Base-by-base conservation (phyloP, 176 grass and related monocot species). In the Musa beccarii region DNA sequence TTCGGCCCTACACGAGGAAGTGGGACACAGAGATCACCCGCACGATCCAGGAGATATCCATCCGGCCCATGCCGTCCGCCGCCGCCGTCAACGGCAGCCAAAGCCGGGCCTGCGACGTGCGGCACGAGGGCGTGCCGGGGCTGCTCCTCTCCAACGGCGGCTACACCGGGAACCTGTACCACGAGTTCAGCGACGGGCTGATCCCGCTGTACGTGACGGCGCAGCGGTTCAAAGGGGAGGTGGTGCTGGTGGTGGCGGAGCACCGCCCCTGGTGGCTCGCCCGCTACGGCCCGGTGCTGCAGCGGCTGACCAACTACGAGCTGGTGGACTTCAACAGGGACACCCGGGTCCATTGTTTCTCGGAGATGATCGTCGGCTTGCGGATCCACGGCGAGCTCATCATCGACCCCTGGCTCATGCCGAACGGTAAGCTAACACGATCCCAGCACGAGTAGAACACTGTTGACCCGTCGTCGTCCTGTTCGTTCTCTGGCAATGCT, bases 121-220 rank as follows among this genome's bases (percentile, higher is more conserved):
- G 85, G 51, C 81, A 89, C 89, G 77, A 71, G 51, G 82, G 84
- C 1, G 91, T 91, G 15, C 83, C 96, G 0, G 96, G 84, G 3
- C 87, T 99, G 64, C 90, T 99, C 57, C 92, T 99, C 85, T 99
- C 96, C 5, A 94, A 91, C 57, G 96, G 96, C 28, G 96, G 96
- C 50, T 99, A 99, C 89, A 99, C 96, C 10, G 96, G 96, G 49
- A 99, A 99, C 85, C 76, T 99, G 84, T 99, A 99, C 88, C 96
- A 99, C 73, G 96, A 99, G 82, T 99, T 99, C 88, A 99, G 86
- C 76, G 96, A 99, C 69, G 96, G 96, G 10, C 85, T 99, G 3
- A 86, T 99, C 77, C 96, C 96, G 73, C 88, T 99, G 1, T 99
- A 89, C 86, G 62, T 99, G 53, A 99, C 96, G 57, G 83, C 96